Percentiles rank a stretch among this genome's conserved stretches.
Conservation (phyloP, 2,329 filamentous ascomycete genomes). For the Myriosclerotinia duriaeana region DNA sequence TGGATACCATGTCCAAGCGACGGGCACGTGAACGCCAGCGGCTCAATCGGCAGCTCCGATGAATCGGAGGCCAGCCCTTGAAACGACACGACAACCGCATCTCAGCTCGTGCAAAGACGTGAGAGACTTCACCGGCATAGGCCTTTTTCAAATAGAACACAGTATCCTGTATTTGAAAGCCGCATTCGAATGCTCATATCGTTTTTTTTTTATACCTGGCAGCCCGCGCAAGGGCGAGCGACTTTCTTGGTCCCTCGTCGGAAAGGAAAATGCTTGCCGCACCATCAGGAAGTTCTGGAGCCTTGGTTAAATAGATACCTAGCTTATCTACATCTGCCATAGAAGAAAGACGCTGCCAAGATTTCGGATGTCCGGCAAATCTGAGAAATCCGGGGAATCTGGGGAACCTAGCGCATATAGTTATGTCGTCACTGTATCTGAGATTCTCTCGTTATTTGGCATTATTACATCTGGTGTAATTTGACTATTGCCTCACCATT, state of each 20-base stretch:
- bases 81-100: background rate
- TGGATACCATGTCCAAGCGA: too few species aligned
- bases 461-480: background rate
- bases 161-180: background rate
- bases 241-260: background rate
- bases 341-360: background rate
- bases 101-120: background rate
- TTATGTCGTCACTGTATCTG: background rate
- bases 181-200: background rate
- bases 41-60: too few species aligned
- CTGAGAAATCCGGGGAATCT: background rate
- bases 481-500: background rate
- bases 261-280: background rate
- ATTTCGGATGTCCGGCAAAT: too few species aligned
- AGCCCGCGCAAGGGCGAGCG: background rate
- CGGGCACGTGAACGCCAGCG: too few species aligned
- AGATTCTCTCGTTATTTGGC: background rate
- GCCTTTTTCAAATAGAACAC: fast-evolving
- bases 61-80: background rate
- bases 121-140: background rate
- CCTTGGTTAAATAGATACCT: too few species aligned
- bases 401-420: background rate
- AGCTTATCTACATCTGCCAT: background rate
- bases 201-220: too few species aligned
- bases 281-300: background rate